Conservation (phyloP, 768 basidiomycete species). For the Amanita brunnescens region DNA sequence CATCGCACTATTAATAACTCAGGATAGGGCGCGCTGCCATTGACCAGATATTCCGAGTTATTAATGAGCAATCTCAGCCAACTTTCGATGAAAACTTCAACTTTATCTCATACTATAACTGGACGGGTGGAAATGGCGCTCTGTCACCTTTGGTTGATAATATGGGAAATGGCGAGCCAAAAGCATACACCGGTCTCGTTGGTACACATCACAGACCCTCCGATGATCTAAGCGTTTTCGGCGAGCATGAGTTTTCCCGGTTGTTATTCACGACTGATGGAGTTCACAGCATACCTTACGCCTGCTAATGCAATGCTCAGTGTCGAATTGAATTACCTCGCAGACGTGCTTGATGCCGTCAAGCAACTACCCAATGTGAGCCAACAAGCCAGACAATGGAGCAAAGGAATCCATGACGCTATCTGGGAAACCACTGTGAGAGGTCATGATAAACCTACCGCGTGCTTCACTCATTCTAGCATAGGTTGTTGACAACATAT, state of each 20-base stretch:
- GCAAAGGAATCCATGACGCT: conserved; percentile 46
- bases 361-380: conserved; percentile 43
- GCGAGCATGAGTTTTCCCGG: conserved; percentile 24
- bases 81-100: conserved; percentile 66
- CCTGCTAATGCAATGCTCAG: conserved; percentile 81
- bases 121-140: conserved; percentile 64
- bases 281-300: conserved; percentile 53
- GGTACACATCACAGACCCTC: conserved; percentile 74
- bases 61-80: conserved; percentile 67
- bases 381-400: conserved; percentile 46
- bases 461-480: not conserved
- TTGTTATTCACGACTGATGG: not conserved
- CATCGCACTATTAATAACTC: conserved; percentile 3
- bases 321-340: conserved; percentile 58
- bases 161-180: conserved; percentile 67
- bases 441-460: conserved; percentile 2
- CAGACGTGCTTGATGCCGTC: conserved; percentile 45
- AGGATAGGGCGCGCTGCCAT: conserved; percentile 56
- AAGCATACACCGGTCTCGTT: conserved; percentile 64
- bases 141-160: conserved; percentile 59
- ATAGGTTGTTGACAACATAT: conserved; percentile 54
- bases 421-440: conserved; percentile 56
- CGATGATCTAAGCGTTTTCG: conserved; percentile 63
- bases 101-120: conserved; percentile 72
- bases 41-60: conserved; percentile 65